Evolutionary conservation across 768 basidiomycete species (phyloP).

Genomic region (Tricholoma sp.): DNA sequence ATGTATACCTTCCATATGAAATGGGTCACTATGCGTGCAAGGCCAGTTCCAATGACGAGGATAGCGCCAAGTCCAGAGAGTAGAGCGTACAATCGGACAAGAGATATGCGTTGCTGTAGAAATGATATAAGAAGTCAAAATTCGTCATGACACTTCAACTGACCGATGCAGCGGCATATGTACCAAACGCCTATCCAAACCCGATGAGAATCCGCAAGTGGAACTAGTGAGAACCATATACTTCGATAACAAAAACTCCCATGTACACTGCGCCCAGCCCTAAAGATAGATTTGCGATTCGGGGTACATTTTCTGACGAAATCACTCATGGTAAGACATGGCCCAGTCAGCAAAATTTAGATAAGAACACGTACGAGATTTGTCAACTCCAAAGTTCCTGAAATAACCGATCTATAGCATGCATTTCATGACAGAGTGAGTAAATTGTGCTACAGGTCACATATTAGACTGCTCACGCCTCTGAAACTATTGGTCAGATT

Average conservation of each 20-base stretch:
- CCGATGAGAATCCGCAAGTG: neutral
- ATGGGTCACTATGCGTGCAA: constrained; percentile 58
- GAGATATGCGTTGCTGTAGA: constrained; percentile 45
- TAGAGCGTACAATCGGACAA: constrained; percentile 55
- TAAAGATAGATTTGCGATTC: constrained; percentile 51
- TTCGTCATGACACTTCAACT: constrained; percentile 17
- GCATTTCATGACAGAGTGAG: neutral
- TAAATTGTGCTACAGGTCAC: neutral
- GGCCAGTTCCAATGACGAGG: constrained; percentile 43
- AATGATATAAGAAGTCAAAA: neutral
- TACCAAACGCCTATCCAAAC: constrained; percentile 38
- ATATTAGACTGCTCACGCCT: constrained; percentile 21
- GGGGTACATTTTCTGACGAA: constrained; percentile 32
- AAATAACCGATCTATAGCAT: constrained; percentile 54
- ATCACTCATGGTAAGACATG: neutral
- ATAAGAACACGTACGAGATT: constrained; percentile 36
- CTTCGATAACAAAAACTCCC: constrained; percentile 44
- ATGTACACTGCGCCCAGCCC: constrained; percentile 58
- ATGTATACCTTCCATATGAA: constrained; percentile 57
- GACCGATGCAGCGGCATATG: constrained; percentile 47
- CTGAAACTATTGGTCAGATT: constrained; percentile 15
- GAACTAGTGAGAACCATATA: constrained; percentile 8
- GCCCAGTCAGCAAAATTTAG: neutral
- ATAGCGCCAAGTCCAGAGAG: constrained; percentile 42
- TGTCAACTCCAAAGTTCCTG: constrained; percentile 43